These are phyloP conservation scores for Irpex sp. DNA, from an alignment of 1,284 basidiomycete genomes.

Conservation along the genomic window DNA sequence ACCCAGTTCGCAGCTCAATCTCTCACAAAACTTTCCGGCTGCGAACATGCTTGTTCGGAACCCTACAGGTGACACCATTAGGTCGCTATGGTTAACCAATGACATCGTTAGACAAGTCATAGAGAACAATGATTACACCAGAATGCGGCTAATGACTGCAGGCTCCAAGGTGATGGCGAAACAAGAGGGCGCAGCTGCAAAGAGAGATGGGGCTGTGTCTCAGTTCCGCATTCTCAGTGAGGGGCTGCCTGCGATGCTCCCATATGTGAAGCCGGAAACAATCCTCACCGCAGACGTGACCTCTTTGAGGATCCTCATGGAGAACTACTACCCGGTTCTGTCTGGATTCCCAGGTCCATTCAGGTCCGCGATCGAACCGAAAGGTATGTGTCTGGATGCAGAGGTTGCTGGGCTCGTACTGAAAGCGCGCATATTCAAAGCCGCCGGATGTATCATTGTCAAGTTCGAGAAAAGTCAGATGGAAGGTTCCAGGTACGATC, in stretches of 20 bases:
- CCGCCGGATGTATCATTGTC: constrained; percentile 13
- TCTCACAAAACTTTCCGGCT: constrained; percentile 74
- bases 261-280: constrained; percentile 64
- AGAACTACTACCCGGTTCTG: constrained; percentile 77
- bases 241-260: constrained; percentile 79
- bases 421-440: neutral
- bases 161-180: constrained; percentile 85
- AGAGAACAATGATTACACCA: constrained; percentile 79
- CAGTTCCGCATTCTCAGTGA: constrained; percentile 84
- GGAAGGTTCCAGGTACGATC: constrained; percentile 4
- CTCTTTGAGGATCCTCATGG: constrained; percentile 66
- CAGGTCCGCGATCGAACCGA: constrained; percentile 41
- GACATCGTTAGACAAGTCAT: constrained; percentile 81
- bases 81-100: constrained; percentile 90
- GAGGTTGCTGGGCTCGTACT: neutral
- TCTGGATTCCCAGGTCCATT: constrained; percentile 61
- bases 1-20: constrained; percentile 70
- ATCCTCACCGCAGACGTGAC: constrained; percentile 62
- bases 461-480: constrained; percentile 12
- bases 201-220: constrained; percentile 43
- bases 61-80: constrained; percentile 71
- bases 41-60: constrained; percentile 86
- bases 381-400: constrained; percentile 39
- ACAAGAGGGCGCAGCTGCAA: constrained; percentile 48
- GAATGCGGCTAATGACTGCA: constrained; percentile 84